phyloP scores from a whole-genome alignment of 208 protist genomes.

The Wallacemonas collosoma region DNA sequence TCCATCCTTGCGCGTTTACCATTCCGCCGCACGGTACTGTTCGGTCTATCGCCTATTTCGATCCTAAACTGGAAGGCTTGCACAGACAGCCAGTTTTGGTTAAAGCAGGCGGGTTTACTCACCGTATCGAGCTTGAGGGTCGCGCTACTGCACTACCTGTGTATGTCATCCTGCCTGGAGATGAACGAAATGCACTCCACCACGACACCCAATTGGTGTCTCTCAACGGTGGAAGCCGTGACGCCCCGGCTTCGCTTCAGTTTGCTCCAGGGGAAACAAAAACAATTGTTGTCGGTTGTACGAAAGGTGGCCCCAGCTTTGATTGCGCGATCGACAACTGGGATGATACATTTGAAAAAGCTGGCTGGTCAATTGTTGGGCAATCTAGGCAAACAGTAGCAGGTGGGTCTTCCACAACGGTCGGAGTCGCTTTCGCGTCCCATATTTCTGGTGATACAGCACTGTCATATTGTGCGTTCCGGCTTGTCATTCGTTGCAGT shows the following conservation, averaged over 20 bases:
- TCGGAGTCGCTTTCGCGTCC: conserved; percentile 19
- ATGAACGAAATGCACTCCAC: conserved; percentile 8
- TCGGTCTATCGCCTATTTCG: conserved; percentile 29
- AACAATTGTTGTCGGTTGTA: conserved; percentile 45
- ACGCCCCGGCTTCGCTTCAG: conserved; percentile 40
- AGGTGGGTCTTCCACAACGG: conserved; percentile 20
- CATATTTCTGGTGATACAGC: conserved; percentile 11
- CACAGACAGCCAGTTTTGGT: conserved; percentile 22
- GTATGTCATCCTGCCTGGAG: conserved; percentile 36
- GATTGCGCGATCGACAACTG: conserved; percentile 54
- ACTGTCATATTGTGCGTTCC: conserved; percentile 24
- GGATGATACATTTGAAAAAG: conserved; percentile 38
- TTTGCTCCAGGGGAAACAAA: conserved; percentile 48
- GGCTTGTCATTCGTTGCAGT: conserved; percentile 18
- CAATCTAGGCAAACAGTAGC: conserved; percentile 26
- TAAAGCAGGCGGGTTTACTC: conserved; percentile 43
- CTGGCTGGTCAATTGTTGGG: conserved; percentile 41
- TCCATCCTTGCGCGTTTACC: conserved; percentile 42
- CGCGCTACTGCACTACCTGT: conserved; percentile 28
- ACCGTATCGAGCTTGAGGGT: conserved; percentile 36
- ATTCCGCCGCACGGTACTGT: conserved; percentile 38
- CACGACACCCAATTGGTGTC: conserved; percentile 15
- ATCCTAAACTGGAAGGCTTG: conserved; percentile 31
- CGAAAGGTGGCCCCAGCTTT: conserved; percentile 35
- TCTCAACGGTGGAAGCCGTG: conserved; percentile 19